Conservation (phyloP, 306 rosid species). For the Cucumis cinereus region DNA sequence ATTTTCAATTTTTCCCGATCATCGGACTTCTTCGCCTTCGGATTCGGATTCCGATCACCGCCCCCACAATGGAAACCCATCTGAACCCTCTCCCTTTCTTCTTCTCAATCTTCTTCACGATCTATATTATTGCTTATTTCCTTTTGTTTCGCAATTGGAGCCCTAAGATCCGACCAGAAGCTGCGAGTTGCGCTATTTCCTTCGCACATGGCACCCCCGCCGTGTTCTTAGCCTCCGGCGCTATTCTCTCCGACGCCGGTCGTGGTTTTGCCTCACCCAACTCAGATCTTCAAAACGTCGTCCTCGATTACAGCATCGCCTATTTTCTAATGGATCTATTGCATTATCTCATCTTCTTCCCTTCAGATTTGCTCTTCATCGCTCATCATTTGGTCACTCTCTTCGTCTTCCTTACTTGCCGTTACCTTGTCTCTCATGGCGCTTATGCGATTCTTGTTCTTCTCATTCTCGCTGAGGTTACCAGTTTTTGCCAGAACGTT, state of each 20-base stretch:
- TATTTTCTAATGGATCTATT: slow-evolving; percentile 70
- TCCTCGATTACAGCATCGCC: slow-evolving; percentile 79
- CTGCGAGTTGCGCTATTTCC: slow-evolving; percentile 65
- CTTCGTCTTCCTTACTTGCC: slow-evolving; percentile 80
- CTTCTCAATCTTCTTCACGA: slow-evolving; percentile 31
- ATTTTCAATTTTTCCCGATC: not conserved
- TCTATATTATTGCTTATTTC: slow-evolving; percentile 49
- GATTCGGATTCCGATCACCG: not conserved
- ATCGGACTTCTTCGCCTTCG: not conserved
- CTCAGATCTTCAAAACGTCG: slow-evolving; percentile 37
- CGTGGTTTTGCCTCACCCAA: slow-evolving; percentile 48
- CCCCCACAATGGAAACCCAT: slow-evolving; percentile 13
- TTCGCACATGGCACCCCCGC: slow-evolving; percentile 84
- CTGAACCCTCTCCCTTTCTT: slow-evolving; percentile 24
- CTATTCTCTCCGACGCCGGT: slow-evolving; percentile 28
- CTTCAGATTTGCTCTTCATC: slow-evolving; percentile 65
- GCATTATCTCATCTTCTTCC: slow-evolving; percentile 59
- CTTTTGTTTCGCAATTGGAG: slow-evolving; percentile 44
- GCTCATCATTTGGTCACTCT: slow-evolving; percentile 82
- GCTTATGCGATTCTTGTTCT: slow-evolving; percentile 50
- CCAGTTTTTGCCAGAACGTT: slow-evolving; percentile 68
- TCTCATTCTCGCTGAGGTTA: slow-evolving; percentile 61
- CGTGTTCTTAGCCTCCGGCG: slow-evolving; percentile 29
- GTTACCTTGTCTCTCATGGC: slow-evolving; percentile 55
- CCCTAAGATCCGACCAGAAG: slow-evolving; percentile 82